Conservation (phyloP, 306 rosid species). For the Oemleria cerasiformis region DNA sequence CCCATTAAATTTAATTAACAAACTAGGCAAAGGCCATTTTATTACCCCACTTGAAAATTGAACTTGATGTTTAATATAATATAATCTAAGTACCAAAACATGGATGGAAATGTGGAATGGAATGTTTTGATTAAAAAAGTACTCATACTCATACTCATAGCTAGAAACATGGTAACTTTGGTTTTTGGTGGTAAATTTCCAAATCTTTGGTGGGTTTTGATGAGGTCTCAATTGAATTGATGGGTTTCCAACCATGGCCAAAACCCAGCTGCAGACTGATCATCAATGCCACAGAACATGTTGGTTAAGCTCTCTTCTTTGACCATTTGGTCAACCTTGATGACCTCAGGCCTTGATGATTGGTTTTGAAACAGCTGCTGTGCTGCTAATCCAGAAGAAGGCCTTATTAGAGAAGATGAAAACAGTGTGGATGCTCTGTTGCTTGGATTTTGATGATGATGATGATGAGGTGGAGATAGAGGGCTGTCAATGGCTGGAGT, state of each 20-base stretch:
- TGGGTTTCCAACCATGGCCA: conserved; percentile 99
- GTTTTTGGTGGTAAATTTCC: conserved; percentile 24
- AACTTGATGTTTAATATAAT: conserved; percentile 29
- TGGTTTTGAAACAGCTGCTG: conserved; percentile 71
- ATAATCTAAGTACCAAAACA: conserved; percentile 37
- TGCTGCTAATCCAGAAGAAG: conserved; percentile 43
- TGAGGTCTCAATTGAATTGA: conserved; percentile 60
- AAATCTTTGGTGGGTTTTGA: conserved; percentile 9
- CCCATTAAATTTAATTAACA: neutral
- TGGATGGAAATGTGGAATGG: conserved; percentile 13
- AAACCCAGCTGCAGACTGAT: conserved; percentile 65
- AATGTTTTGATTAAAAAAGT: conserved; percentile 18
- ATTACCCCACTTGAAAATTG: conserved; percentile 38
- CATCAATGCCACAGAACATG: conserved; percentile 91
- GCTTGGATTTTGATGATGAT: conserved; percentile 33
- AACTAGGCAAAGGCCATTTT: too few relatives aligned
- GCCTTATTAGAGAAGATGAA: conserved; percentile 61
- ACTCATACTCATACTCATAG: conserved; percentile 18
- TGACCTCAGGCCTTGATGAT: conserved; percentile 60
- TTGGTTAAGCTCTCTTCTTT: conserved; percentile 81
- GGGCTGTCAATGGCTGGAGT: conserved; percentile 86
- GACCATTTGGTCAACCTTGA: conserved; percentile 62
- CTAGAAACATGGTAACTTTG: conserved; percentile 26
- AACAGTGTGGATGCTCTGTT: conserved; percentile 47
- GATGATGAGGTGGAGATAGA: conserved; percentile 34